Percentiles rank a stretch among this genome's conserved stretches.
Evolutionary conservation across 305 asterid species (phyloP).

Genomic region (Salvia sclarea): DNA sequence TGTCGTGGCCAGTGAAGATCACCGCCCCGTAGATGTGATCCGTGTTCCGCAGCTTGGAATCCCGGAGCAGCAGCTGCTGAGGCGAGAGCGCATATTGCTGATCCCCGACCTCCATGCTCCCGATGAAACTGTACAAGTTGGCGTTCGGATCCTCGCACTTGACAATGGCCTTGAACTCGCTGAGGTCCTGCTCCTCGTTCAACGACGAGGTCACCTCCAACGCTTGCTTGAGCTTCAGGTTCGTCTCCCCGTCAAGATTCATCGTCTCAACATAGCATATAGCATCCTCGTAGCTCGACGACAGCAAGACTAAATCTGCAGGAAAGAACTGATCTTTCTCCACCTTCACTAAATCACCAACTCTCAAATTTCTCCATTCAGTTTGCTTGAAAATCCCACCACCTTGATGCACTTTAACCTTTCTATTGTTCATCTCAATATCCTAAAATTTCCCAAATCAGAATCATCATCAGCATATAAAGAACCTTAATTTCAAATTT

Average conservation of each 20-base stretch:
- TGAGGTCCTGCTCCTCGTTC: slow-evolving; percentile 44
- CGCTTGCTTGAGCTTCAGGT: slow-evolving; percentile 77
- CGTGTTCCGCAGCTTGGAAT: slow-evolving; percentile 76
- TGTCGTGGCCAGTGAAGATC: slow-evolving; percentile 84
- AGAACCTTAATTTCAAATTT: neutral
- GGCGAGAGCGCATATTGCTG: slow-evolving; percentile 74
- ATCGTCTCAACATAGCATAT: slow-evolving; percentile 89
- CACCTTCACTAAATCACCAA: slow-evolving; percentile 79
- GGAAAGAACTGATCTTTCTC: slow-evolving; percentile 85
- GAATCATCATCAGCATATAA: slow-evolving; percentile 11
- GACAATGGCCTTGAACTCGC: slow-evolving; percentile 58
- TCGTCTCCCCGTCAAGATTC: slow-evolving; percentile 93
- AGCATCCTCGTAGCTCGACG: slow-evolving; percentile 78
- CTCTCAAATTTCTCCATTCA: slow-evolving; percentile 74
- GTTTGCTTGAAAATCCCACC: slow-evolving; percentile 54
- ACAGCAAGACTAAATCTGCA: slow-evolving; percentile 76
- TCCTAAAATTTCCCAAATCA: slow-evolving; percentile 49
- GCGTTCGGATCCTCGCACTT: slow-evolving; percentile 94
- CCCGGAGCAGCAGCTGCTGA: slow-evolving; percentile 77
- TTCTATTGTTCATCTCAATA: slow-evolving; percentile 73
- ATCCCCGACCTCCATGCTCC: slow-evolving; percentile 65
- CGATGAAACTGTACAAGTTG: slow-evolving; percentile 69
- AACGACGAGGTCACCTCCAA: slow-evolving; percentile 60
- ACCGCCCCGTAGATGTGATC: slow-evolving; percentile 75
- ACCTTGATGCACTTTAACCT: slow-evolving; percentile 65